A percentile compares a stretch with the other conserved stretches of the same genome.
Conservation (phyloP, 1,139 yeast species). For the Blastobotrys elegans region DNA sequence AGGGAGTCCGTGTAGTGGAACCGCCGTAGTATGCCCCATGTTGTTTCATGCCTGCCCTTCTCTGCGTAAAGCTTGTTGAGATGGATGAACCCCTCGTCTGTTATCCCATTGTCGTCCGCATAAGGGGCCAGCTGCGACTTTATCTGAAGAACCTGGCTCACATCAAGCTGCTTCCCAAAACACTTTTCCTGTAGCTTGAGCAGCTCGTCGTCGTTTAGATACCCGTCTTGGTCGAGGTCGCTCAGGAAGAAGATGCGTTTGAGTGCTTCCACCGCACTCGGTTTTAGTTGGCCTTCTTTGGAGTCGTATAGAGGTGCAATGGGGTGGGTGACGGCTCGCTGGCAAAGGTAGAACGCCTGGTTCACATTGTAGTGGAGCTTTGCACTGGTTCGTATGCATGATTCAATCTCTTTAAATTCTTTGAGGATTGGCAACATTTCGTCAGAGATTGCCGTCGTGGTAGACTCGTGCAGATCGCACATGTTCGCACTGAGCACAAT, state of each 20-base stretch:
- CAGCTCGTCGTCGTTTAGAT: conserved; percentile 64
- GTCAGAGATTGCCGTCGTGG: conserved; percentile 42
- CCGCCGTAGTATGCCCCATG: conserved; percentile 87
- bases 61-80: conserved; percentile 81
- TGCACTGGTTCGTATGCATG: conserved; percentile 85
- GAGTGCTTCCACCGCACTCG: conserved; percentile 69
- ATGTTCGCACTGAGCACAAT: conserved; percentile 89
- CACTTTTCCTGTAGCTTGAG: conserved; percentile 65
- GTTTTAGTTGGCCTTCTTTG: conserved; percentile 78
- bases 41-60: conserved; percentile 89
- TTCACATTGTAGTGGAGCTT: conserved; percentile 76
- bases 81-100: conserved; percentile 68
- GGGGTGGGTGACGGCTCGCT: conserved; percentile 87
- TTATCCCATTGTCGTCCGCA: conserved; percentile 44
- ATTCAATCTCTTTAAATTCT: conserved; percentile 91
- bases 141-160: conserved; percentile 48
- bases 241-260: conserved; percentile 76
- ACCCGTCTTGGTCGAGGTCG: conserved; percentile 89
- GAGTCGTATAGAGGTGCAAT: conserved; percentile 91
- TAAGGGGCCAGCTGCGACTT: conserved; percentile 34
- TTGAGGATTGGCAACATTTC: conserved; percentile 82
- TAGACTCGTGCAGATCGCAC: conserved; percentile 43
- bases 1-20: conserved; percentile 90
- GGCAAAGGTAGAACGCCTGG: conserved; percentile 83
- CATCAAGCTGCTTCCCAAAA: conserved; percentile 56